Conservation (phyloP, 352 stramenopile genomes). For the Globisporangium uncinulatum region DNA sequence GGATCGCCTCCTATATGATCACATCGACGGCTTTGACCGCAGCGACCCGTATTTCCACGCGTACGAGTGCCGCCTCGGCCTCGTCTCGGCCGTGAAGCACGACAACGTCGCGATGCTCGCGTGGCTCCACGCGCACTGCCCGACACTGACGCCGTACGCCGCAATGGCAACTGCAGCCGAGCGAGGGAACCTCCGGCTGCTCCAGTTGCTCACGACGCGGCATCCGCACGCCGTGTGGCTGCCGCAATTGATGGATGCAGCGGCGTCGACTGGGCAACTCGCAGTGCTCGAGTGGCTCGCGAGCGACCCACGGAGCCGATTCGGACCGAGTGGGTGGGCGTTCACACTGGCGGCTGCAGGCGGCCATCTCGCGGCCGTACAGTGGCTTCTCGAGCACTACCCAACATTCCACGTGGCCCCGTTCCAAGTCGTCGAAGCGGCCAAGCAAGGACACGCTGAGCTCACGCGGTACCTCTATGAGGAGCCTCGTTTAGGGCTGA, state of each 20-base stretch:
- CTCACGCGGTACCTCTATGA: not conserved
- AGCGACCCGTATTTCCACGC: slow-evolving; percentile 3
- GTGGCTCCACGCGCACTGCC: slow-evolving; percentile 1
- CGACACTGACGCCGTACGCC: not conserved
- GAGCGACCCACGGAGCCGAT: no score
- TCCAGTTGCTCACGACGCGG: not conserved
- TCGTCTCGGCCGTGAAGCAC: not conserved
- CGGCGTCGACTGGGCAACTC: no score
- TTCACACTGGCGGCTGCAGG: no score
- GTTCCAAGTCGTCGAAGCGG: not conserved
- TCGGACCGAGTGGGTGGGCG: no score
- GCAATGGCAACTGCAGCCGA: not conserved
- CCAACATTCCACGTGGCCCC: not conserved
- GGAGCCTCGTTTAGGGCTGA: no score
- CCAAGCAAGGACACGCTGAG: not conserved
- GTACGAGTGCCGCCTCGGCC: not conserved
- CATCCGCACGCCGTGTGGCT: not conserved
- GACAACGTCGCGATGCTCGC: slow-evolving; percentile 4
- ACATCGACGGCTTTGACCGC: not conserved
- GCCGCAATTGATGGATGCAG: no score
- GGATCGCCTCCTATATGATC: not conserved
- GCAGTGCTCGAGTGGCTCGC: no score
- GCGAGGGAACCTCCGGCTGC: not conserved
- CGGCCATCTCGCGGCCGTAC: not conserved
- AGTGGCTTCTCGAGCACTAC: not conserved